Evolutionary conservation across 805 yeast species (phyloP).

Genomic region (Sugiyamaella boreocaroliniensis): DNA sequence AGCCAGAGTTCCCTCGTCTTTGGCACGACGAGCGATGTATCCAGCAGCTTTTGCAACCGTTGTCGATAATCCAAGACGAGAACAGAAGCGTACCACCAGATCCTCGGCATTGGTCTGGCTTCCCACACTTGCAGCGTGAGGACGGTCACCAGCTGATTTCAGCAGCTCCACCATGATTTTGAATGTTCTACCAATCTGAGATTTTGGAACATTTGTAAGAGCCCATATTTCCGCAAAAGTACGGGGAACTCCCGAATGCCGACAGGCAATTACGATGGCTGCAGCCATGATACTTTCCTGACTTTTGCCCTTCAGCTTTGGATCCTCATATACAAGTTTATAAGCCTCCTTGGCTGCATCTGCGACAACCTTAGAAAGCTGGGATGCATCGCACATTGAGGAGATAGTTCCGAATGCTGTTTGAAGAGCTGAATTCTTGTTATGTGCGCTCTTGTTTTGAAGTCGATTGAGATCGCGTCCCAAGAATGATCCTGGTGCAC

Average conservation of each 20-base stretch:
- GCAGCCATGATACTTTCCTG: slow-evolving; percentile 96
- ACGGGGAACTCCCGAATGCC: slow-evolving; percentile 89
- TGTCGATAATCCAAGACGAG: slow-evolving; percentile 80
- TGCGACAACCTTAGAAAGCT: slow-evolving; percentile 88
- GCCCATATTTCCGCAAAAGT: slow-evolving; percentile 96
- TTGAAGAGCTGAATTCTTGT: slow-evolving; percentile 77
- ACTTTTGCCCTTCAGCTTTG: slow-evolving; percentile 78
- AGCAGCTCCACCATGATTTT: slow-evolving; percentile 68
- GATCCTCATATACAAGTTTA: slow-evolving; percentile 82
- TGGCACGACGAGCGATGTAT: slow-evolving; percentile 80
- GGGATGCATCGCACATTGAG: slow-evolving; percentile 95
- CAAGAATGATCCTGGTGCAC: slow-evolving; percentile 72
- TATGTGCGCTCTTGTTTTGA: slow-evolving; percentile 78
- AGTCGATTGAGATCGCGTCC: slow-evolving; percentile 91
- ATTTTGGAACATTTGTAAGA: slow-evolving; percentile 84
- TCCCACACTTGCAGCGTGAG: slow-evolving; percentile 37
- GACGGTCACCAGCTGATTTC: slow-evolving; percentile 23
- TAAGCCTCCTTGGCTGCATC: slow-evolving; percentile 97
- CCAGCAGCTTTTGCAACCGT: slow-evolving; percentile 90
- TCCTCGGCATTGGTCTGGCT: slow-evolving; percentile 81
- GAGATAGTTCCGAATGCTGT: slow-evolving; percentile 87
- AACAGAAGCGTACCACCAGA: slow-evolving; percentile 90
- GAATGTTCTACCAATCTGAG: slow-evolving; percentile 89
- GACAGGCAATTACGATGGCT: slow-evolving; percentile 87
- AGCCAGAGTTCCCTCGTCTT: slow-evolving; percentile 87